Evolutionary conservation across 805 yeast genomes (phyloP), one percentile per base, ranked within the genome.

Genomic region (Ogataea ganodermae): DNA sequence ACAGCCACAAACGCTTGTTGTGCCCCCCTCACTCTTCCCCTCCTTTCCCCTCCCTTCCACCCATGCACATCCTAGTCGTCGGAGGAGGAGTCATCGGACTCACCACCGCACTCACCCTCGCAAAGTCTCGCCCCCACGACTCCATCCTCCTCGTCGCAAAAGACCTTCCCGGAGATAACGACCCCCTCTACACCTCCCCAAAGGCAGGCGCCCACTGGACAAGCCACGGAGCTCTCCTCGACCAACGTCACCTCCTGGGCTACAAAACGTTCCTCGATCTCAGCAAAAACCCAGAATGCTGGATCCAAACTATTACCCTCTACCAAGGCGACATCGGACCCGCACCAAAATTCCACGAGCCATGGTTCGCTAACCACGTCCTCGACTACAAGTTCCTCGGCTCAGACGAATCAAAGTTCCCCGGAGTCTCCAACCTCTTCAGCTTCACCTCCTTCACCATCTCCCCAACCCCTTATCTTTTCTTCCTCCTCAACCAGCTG

Each of bases 141-240:
- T 66, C 65, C 14, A 71, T 78, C 13, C 59, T 73, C 4, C 59
- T 78, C 20, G 50, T 78, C 2, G 74, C 73, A 1, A 66, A 68
- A 35, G 69, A 75, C 50, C 57, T 81, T 13, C 87, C 86, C 0
- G 86, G 87, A 1, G 86, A 83, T 44, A 49, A 61, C n/a, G 72
- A 71, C 39, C 32, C 50, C 4, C 70, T 73, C 5, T 83, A 79
- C 58, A 73, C 86, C 1, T 81, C 86, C 0, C 86, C 87, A 2
- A 79, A 73, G 60, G 89, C 88, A 1, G 89, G 89, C 4, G 89
- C 89, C 28, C 81, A 82, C 51, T 83, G 89, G 86, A 68, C 62
- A n/a, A 67, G 75, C 3, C 63, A 67, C 49, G 72, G 72, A 3
- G 35, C 55, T 3, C 67, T 73, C 12, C 66, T 66, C 47, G 71